phyloP scores from a whole-genome alignment of 148 eudicot species.

The Cornus kousa region DNA sequence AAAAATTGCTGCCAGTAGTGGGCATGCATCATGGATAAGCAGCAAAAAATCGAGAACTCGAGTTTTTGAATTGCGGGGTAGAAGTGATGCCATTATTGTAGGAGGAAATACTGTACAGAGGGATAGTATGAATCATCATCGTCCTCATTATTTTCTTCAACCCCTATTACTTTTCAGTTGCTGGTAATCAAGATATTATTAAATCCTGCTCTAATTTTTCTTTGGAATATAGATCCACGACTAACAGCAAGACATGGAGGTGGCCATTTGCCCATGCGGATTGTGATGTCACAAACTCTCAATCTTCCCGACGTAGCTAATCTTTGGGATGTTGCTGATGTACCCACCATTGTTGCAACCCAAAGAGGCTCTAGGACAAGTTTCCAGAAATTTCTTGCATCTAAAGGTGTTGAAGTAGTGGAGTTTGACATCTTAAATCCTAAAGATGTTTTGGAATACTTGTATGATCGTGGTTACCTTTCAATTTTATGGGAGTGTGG shows the following conservation, averaged over 20 bases:
- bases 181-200: constrained; percentile 6
- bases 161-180: constrained; percentile 15
- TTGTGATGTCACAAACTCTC: constrained; percentile 88
- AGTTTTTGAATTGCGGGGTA: constrained; percentile 89
- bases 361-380: constrained; percentile 90
- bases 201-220: constrained; percentile 14
- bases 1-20: constrained; percentile 87
- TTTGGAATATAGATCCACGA: constrained; percentile 68
- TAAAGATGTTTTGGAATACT: constrained; percentile 79
- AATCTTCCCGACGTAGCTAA: constrained; percentile 86
- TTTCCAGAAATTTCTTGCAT: constrained; percentile 92
- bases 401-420: constrained; percentile 93
- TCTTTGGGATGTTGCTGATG: constrained; percentile 86
- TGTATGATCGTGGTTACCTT: constrained; percentile 91
- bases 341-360: constrained; percentile 80
- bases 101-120: constrained; percentile 97
- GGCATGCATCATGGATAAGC: constrained; percentile 97
- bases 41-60: constrained; percentile 71
- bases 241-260: constrained; percentile 92
- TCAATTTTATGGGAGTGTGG: constrained; percentile 98
- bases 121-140: constrained; percentile 69
- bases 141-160: not conserved
- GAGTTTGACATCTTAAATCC: constrained; percentile 88
- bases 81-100: constrained; percentile 92
- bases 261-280: constrained; percentile 78